phyloP scores from a whole-genome alignment of 495 filamentous ascomycete genomes.

The Lepraria neglecta region DNA sequence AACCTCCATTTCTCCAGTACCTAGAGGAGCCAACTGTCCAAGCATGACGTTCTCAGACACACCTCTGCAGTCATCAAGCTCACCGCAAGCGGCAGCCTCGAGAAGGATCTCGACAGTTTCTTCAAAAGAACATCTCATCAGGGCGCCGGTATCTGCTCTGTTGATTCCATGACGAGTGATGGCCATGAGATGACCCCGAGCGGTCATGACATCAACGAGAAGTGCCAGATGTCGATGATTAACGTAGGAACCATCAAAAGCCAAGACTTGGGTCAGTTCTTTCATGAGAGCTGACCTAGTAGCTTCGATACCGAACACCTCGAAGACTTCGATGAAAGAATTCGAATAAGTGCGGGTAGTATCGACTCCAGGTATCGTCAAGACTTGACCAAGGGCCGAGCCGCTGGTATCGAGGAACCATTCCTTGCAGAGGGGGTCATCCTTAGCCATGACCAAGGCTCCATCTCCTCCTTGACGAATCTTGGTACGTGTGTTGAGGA shows the following conservation, averaged over 20 bases:
- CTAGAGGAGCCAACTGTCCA: slow-evolving; percentile 91
- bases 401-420: slow-evolving; percentile 95
- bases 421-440: slow-evolving; percentile 68
- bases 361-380: slow-evolving; percentile 84
- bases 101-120: slow-evolving; percentile 97
- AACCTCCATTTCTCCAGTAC: slow-evolving; percentile 90
- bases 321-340: slow-evolving; percentile 86
- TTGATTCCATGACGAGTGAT: slow-evolving; percentile 99
- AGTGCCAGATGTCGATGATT: slow-evolving; percentile 96
- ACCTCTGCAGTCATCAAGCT: slow-evolving; percentile 94
- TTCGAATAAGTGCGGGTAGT: slow-evolving; percentile 87
- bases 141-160: slow-evolving; percentile 88
- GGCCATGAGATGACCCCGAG: slow-evolving; percentile 84
- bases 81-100: slow-evolving; percentile 86
- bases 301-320: slow-evolving; percentile 94
- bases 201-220: slow-evolving; percentile 97
- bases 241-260: slow-evolving; percentile 98
- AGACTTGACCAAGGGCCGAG: slow-evolving; percentile 72
- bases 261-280: slow-evolving; percentile 83
- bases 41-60: slow-evolving; percentile 99
- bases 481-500: slow-evolving; percentile 74
- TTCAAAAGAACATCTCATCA: slow-evolving; percentile 99
- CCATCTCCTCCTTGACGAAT: slow-evolving; percentile 60
- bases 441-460: slow-evolving; percentile 59
- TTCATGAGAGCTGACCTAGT: slow-evolving; percentile 76